Evolutionary conservation across 768 basidiomycete species (phyloP).

Genomic region (Leccinellum rugosiceps): DNA sequence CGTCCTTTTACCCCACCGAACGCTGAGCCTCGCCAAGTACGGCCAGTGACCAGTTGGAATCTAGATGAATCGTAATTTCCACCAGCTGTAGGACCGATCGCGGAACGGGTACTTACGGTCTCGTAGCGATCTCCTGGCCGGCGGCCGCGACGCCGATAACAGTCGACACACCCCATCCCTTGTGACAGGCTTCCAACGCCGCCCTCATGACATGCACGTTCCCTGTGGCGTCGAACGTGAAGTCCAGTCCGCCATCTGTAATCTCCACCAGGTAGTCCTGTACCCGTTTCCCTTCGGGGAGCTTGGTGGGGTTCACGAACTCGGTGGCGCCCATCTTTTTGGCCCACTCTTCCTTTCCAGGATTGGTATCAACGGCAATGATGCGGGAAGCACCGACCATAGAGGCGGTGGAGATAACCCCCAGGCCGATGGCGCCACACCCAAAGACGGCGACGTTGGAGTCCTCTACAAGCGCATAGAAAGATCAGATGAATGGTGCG

Average conservation of each 20-base stretch:
- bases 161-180: conserved; percentile 97
- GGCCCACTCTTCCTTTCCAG: conserved; percentile 83
- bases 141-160: conserved; percentile 97
- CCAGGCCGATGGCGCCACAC: conserved; percentile 94
- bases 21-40: conserved; percentile 91
- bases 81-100: neutral
- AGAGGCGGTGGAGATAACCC: conserved; percentile 78
- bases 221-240: conserved; percentile 95
- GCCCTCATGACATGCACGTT: conserved; percentile 93
- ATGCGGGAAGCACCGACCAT: conserved; percentile 80
- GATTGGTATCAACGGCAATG: conserved; percentile 91
- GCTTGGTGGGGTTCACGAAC: conserved; percentile 77
- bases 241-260: conserved; percentile 96
- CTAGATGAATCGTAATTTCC: conserved; percentile 23
- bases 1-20: conserved; percentile 99
- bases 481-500: neutral
- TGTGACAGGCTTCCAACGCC: conserved; percentile 98
- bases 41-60: conserved; percentile 76
- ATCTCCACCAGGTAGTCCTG: conserved; percentile 88
- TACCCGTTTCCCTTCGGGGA: conserved; percentile 78
- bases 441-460: conserved; percentile 95
- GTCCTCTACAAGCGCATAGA: conserved; percentile 47
- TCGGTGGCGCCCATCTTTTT: conserved; percentile 93
- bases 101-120: conserved; percentile 55
- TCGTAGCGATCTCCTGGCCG: conserved; percentile 89